These are phyloP conservation scores for Talaromyces verruculosus DNA, from an alignment of 2,329 filamentous ascomycete species.

Conservation along the genomic window DNA sequence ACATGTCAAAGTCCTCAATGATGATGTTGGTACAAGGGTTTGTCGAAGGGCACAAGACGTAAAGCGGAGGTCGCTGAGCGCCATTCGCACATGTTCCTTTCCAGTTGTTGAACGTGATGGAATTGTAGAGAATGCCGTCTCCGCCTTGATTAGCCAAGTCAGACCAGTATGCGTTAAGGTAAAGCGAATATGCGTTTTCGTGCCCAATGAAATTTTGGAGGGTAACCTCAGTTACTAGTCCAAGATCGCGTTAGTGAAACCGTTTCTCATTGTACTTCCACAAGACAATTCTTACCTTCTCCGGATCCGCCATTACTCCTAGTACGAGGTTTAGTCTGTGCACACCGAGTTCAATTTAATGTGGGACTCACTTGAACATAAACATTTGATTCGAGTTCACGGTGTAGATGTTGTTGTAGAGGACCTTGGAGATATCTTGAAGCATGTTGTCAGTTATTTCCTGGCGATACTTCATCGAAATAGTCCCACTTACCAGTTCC, in stretches of 20 bases:
- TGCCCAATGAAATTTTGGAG: constrained; percentile 19
- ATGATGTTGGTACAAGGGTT: constrained; percentile 17
- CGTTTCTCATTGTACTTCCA: not conserved
- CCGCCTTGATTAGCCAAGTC: constrained; percentile 1
- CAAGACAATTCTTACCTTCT: constrained; percentile 3
- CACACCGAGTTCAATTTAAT: not conserved
- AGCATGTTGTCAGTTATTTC: not conserved
- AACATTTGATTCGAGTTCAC: constrained; percentile 21
- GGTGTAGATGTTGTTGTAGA: constrained; percentile 18
- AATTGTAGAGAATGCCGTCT: constrained; percentile 14
- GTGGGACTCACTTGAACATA: constrained; percentile 16
- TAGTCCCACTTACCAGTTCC: constrained; percentile 7
- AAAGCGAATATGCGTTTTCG: constrained; percentile 17
- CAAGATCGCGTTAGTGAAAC: not conserved
- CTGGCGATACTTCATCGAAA: not conserved
- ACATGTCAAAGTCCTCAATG: constrained; percentile 19
- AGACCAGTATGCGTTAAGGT: constrained; percentile 18
- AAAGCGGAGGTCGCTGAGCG: constrained; percentile 14
- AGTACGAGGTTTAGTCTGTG: not conserved
- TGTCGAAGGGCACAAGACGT: constrained; percentile 17
- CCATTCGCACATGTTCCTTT: constrained; percentile 19
- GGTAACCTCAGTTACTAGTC: constrained; percentile 14
- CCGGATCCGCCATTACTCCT: constrained; percentile 19
- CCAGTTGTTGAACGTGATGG: constrained; percentile 19
- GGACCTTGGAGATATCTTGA: constrained; percentile 16